Evolutionary conservation across 2,329 filamentous ascomycete species (phyloP).

Genomic region (Phoma sp.): DNA sequence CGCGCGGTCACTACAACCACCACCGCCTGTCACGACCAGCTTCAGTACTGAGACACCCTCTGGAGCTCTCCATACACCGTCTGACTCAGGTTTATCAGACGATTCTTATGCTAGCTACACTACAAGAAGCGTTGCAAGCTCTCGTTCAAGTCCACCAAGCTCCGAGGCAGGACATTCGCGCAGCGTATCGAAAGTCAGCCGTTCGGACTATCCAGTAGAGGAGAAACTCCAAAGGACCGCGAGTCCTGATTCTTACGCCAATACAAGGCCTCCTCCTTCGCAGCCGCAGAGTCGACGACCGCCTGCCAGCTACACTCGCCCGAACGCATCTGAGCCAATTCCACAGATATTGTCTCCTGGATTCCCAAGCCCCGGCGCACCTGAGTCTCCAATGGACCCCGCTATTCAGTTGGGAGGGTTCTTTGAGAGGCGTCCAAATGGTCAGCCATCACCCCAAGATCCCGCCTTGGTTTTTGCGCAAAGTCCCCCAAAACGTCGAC

Average conservation of each 20-base stretch:
- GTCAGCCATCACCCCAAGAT: constrained; percentile 19
- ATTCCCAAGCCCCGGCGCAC: constrained; percentile 26
- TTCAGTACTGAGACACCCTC: constrained; percentile 29
- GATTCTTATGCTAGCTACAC: constrained; percentile 45
- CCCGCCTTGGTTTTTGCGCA: constrained; percentile 19
- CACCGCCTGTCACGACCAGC: constrained; percentile 25
- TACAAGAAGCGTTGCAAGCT: constrained; percentile 44
- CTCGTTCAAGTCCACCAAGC: constrained; percentile 47
- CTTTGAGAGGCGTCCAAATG: constrained; percentile 25
- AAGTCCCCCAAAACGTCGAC: constrained; percentile 22
- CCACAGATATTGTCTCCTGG: constrained; percentile 30
- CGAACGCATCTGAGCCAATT: constrained; percentile 29
- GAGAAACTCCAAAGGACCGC: constrained; percentile 34
- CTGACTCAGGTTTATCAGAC: constrained; percentile 49
- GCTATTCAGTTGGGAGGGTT: constrained; percentile 46
- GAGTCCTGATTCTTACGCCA: constrained; percentile 40
- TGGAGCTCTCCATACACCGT: constrained; percentile 46
- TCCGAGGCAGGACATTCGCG: constrained; percentile 46
- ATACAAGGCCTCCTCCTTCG: constrained; percentile 23
- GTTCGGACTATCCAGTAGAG: constrained; percentile 28
- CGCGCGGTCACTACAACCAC: constrained; percentile 26
- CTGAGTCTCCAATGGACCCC: constrained; percentile 50
- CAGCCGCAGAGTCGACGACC: constrained; percentile 22
- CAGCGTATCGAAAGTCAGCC: constrained; percentile 36
- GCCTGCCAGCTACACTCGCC: constrained; percentile 28